phyloP scores from a whole-genome alignment of 805 yeast species.

The Ogataea pini region DNA sequence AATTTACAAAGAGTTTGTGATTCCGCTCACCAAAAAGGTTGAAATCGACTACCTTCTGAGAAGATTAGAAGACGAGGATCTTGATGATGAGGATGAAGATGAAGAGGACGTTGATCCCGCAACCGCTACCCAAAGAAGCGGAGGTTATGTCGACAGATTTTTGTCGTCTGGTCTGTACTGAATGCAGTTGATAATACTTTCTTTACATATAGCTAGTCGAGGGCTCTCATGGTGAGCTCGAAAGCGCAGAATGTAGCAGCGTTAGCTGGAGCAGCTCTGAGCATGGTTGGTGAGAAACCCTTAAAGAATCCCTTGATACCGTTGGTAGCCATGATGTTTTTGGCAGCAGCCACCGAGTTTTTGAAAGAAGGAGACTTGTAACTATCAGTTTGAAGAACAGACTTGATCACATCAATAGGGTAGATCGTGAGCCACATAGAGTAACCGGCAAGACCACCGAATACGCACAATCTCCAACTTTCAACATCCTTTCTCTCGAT shows the following conservation, averaged over 20 bases:
- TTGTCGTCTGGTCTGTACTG: slow-evolving; percentile 23
- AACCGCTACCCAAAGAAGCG: slow-evolving; percentile 18
- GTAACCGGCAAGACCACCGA: slow-evolving; percentile 91
- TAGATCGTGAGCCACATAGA: slow-evolving; percentile 82
- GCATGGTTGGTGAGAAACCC: slow-evolving; percentile 89
- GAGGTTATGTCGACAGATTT: slow-evolving; percentile 27
- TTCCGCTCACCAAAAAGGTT: slow-evolving; percentile 92
- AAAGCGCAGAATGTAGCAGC: slow-evolving; percentile 96
- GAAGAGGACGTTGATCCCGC: no score
- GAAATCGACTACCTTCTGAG: slow-evolving; percentile 89
- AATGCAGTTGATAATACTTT: no score
- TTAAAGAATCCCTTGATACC: slow-evolving; percentile 82
- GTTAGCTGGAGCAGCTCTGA: slow-evolving; percentile 98
- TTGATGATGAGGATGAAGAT: slow-evolving; percentile 29
- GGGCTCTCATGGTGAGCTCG: slow-evolving; percentile 79
- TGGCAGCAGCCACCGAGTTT: slow-evolving; percentile 59
- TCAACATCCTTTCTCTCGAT: slow-evolving; percentile 72
- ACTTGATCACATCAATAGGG: slow-evolving; percentile 90
- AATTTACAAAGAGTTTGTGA: slow-evolving; percentile 83
- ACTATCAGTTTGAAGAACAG: slow-evolving; percentile 78
- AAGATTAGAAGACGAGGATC: slow-evolving; percentile 63
- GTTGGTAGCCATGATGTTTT: slow-evolving; percentile 49
- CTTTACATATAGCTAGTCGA: no score
- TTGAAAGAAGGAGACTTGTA: slow-evolving; percentile 59
- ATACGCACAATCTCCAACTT: slow-evolving; percentile 81